phyloP scores from a whole-genome alignment of 805 yeast species.

The Pichia kluyveri region DNA sequence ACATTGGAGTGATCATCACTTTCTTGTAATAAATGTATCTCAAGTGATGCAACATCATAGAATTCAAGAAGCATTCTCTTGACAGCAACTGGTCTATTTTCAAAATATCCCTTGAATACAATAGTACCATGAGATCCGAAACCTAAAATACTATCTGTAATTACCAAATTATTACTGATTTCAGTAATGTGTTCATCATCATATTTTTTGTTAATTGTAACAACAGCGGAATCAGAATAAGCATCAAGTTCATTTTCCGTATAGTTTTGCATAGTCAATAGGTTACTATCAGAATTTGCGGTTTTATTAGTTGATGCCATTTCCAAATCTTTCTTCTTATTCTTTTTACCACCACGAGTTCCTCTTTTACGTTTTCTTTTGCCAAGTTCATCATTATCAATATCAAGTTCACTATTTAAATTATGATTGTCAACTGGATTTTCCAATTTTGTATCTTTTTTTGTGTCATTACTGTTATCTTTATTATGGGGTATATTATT shows the following conservation, averaged over 20 bases:
- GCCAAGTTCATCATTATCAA: conserved; percentile 3
- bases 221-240: no score
- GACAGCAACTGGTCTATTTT: conserved; percentile 90
- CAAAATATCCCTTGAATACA: conserved; percentile 84
- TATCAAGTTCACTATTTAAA: not conserved
- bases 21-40: conserved; percentile 77
- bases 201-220: not conserved
- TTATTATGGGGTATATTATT: no score
- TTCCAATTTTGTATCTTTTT: conserved; percentile 1
- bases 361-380: conserved; percentile 71
- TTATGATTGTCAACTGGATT: not conserved
- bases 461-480: not conserved
- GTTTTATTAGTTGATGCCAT: conserved; percentile 1
- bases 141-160: conserved; percentile 75
- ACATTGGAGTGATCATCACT: conserved; percentile 97
- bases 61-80: conserved; percentile 90
- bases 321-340: conserved; percentile 28
- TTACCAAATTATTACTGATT: conserved; percentile 36
- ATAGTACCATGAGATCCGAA: conserved; percentile 97
- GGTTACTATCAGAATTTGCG: not conserved
- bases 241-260: no score
- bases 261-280: no score
- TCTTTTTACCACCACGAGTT: conserved; percentile 70
- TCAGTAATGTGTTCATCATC: conserved; percentile 6
- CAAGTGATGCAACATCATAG: conserved; percentile 90